Evolutionary conservation across 345 rosid genomes (phyloP).

Genomic region (Populus deltoides): DNA sequence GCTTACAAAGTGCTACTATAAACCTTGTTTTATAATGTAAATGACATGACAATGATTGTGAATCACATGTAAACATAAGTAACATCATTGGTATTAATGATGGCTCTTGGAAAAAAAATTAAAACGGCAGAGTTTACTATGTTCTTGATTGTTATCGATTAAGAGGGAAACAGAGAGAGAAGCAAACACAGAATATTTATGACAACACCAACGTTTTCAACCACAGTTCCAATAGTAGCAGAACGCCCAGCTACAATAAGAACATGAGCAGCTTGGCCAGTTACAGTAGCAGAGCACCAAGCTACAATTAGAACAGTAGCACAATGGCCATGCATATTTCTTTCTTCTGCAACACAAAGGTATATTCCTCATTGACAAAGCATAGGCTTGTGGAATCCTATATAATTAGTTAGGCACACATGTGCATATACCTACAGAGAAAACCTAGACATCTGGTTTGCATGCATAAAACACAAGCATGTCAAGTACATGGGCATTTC

Average conservation of each 20-base stretch:
- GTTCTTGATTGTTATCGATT: background rate
- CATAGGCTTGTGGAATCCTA: constrained; percentile 16
- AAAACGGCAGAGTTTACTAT: background rate
- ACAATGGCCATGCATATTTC: constrained; percentile 33
- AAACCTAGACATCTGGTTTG: background rate
- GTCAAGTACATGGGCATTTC: constrained; percentile 6
- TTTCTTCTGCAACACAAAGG: constrained; percentile 25
- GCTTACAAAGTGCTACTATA: background rate
- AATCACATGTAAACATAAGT: background rate
- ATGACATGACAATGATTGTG: background rate
- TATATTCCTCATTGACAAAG: constrained; percentile 21
- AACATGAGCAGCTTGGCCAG: constrained; percentile 21
- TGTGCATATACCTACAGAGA: background rate
- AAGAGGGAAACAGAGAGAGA: constrained; percentile 5
- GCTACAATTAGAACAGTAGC: constrained; percentile 46
- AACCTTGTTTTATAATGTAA: background rate
- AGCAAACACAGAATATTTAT: constrained; percentile 29
- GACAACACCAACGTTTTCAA: constrained; percentile 29
- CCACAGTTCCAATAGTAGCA: constrained; percentile 46
- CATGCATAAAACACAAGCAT: background rate
- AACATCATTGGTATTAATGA: background rate
- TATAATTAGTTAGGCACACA: background rate
- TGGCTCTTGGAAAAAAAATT: background rate
- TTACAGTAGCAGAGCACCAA: constrained; percentile 28
- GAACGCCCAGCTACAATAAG: constrained; percentile 39